Base-by-base conservation (phyloP, 148 eudicot genomes). In the Nepenthes gracilis region DNA sequence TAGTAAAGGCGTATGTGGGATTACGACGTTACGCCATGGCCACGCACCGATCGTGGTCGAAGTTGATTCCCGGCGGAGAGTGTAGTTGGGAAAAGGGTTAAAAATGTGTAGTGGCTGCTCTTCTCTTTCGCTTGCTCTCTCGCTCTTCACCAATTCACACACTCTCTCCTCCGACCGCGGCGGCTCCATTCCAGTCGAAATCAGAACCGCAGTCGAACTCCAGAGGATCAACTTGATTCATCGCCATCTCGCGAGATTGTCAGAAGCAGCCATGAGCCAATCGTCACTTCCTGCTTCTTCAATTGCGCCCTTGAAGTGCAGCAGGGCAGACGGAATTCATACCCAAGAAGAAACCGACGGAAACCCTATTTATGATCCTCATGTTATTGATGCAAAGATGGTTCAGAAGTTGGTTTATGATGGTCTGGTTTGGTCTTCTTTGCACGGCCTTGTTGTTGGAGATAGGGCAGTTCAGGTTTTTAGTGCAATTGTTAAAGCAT, bases 361-460 rank as follows among this genome's bases (percentile, higher is more conserved):
- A 53, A 58, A 64, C 35, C 70, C 76, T 72, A 64, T 64, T 15
- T 74, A 73, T 55, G 72, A 92, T 80, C 78, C 80, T 73, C 89
- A 82, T 70, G 49, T 62, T 7, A 61, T 88, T 56, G 81, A 86
- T 54, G 71, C 73, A 1, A 59, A 77, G 48, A 76, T 89, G 78
- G 55, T 86, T 54, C 67, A 93, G 54, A 78, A 78, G 43, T 12
- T 93, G 76, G 68, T 59, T 53, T 75, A 84, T 69, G 92, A 93
- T 75, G 95, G 84, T 33, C 70, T 88, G 35, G 89, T 89, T 76
- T 93, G 95, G 96, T 63, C 75, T 72, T 86, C 96, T 68, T 71
- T 93, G 38, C 88, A 84, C 58, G 99, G 99, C 47, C 92, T 93
- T 67, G 60, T 93, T 56, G 87, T 93, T 78, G 96, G 89, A 11